Percentiles rank a stretch among this genome's conserved stretches.
Evolutionary conservation across 2,329 filamentous ascomycete genomes (phyloP).

Genomic region (Penicillium psychrosexuale): DNA sequence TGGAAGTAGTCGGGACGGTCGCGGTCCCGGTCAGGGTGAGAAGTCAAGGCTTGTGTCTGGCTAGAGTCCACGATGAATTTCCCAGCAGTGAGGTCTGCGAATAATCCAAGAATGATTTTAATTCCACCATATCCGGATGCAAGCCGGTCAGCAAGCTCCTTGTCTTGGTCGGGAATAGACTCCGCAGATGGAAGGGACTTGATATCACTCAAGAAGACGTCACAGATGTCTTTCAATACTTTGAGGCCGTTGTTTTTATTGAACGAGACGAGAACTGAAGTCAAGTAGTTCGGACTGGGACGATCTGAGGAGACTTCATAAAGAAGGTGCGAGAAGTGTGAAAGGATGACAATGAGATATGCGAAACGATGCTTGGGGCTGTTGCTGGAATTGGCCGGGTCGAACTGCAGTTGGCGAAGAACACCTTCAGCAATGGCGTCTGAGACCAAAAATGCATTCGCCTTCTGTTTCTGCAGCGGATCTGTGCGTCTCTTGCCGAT

Average conservation of each 20-base stretch:
- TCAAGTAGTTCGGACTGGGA: conserved; percentile 53
- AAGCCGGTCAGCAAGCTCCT: conserved; percentile 43
- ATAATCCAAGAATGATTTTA: conserved; percentile 81
- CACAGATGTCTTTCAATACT: conserved; percentile 68
- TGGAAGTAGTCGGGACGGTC: conserved; percentile 60
- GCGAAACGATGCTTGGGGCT: conserved; percentile 64
- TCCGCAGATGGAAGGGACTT: conserved; percentile 47
- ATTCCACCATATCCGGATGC: conserved; percentile 60
- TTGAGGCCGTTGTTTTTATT: conserved; percentile 75
- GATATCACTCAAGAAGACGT: conserved; percentile 62
- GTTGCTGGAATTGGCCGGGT: conserved; percentile 45
- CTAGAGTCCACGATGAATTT: conserved; percentile 78
- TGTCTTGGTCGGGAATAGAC: conserved; percentile 38
- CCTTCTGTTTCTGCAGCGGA: conserved; percentile 57
- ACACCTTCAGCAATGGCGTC: conserved; percentile 70
- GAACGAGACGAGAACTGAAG: conserved; percentile 81
- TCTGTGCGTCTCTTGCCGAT: conserved; percentile 73
- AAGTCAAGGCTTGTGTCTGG: conserved; percentile 56
- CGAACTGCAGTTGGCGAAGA: conserved; percentile 62
- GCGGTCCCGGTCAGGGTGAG: conserved; percentile 54
- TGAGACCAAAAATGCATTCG: conserved; percentile 60
- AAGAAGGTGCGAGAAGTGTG: conserved; percentile 73
- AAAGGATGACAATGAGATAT: conserved; percentile 78
- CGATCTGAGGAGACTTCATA: conserved; percentile 60
- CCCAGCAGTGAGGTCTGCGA: conserved; percentile 68